These are phyloP conservation scores for Klebsormidium nitens DNA, from an alignment of 139 green algal genomes.

Conservation along the genomic window DNA sequence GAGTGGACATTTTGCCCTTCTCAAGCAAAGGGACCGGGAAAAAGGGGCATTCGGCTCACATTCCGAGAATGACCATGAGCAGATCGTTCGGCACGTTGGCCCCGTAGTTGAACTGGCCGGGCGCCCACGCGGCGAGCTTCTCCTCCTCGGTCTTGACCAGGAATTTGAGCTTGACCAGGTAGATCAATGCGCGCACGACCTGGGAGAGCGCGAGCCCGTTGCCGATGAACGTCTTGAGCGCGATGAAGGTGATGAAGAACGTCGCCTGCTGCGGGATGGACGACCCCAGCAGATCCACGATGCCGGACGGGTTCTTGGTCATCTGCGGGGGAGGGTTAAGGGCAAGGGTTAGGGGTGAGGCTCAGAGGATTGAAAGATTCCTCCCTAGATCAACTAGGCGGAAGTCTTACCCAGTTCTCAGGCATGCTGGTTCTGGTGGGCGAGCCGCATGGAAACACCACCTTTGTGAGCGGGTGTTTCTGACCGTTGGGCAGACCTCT, in stretches of 20 bases:
- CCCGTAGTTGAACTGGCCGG: slow-evolving; percentile 2
- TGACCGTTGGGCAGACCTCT: too few species aligned
- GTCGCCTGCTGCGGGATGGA: slow-evolving; percentile 31
- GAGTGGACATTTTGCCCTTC: too few species aligned
- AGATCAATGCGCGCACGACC: slow-evolving; percentile 7
- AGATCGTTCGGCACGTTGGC: slow-evolving; percentile 20
- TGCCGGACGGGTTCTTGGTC: slow-evolving; percentile 12
- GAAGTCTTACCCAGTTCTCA: too few species aligned
- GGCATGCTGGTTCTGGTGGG: too few species aligned
- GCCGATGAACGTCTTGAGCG: slow-evolving; percentile 25
- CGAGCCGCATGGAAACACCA: too few species aligned
- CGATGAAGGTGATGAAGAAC: slow-evolving; percentile 40
- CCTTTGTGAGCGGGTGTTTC: too few species aligned
- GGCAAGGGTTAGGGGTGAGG: too few species aligned
- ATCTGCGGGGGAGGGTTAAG: too few species aligned
- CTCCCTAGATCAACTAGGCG: too few species aligned
- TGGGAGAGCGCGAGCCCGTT: slow-evolving; percentile 24
- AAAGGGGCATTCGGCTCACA: too few species aligned
- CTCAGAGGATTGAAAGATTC: too few species aligned
- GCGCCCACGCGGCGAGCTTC: slow-evolving; percentile 5
- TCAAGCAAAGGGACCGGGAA: too few species aligned
- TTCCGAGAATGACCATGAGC: slow-evolving; percentile 18
- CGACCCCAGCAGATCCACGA: slow-evolving; percentile 24
- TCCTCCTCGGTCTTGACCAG: slow-evolving; percentile 17
- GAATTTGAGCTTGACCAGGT: slow-evolving; percentile 7